Percentiles rank a stretch among this genome's conserved stretches.
Conservation (phyloP, 345 rosid genomes). For the Pelargonium nanum region DNA sequence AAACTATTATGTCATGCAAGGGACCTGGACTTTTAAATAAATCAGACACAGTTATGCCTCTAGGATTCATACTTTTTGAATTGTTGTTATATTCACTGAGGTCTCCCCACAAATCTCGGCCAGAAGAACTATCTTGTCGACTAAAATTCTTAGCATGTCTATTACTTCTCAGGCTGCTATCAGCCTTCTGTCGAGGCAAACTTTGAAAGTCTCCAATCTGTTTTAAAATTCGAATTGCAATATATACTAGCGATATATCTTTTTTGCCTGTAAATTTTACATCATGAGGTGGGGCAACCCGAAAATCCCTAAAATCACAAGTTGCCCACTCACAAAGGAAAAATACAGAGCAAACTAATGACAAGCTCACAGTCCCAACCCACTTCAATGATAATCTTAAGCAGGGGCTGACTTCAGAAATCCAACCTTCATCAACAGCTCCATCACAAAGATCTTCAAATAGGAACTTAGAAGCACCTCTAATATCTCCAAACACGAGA, state of each 20-base stretch:
- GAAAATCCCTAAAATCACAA: conserved; percentile 80
- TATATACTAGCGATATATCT: conserved; percentile 71
- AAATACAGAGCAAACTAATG: conserved; percentile 69
- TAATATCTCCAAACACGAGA: conserved; percentile 64
- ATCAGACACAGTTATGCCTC: conserved; percentile 25
- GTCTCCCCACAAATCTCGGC: conserved; percentile 25
- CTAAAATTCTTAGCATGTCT: conserved; percentile 17
- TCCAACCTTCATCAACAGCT: conserved; percentile 72
- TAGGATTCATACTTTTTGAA: conserved; percentile 12
- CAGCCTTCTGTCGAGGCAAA: conserved; percentile 25
- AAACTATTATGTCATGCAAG: conserved; percentile 82
- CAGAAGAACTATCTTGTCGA: conserved; percentile 19
- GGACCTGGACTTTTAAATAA: conserved; percentile 87
- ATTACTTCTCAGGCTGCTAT: conserved; percentile 25
- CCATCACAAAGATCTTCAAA: conserved; percentile 72
- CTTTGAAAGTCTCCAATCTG: conserved; percentile 48
- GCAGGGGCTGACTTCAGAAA: conserved; percentile 71
- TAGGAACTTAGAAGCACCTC: conserved; percentile 52
- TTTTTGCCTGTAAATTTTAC: conserved; percentile 71
- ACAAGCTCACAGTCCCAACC: conserved; percentile 55
- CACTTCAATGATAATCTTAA: conserved; percentile 80
- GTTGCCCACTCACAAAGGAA: conserved; percentile 98
- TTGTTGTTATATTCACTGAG: conserved; percentile 20
- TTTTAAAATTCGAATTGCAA: conserved; percentile 70
- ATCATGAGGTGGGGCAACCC: conserved; percentile 46